Conservation (phyloP, 2,329 filamentous ascomycete species). For the Hymenoscyphus repandus region DNA sequence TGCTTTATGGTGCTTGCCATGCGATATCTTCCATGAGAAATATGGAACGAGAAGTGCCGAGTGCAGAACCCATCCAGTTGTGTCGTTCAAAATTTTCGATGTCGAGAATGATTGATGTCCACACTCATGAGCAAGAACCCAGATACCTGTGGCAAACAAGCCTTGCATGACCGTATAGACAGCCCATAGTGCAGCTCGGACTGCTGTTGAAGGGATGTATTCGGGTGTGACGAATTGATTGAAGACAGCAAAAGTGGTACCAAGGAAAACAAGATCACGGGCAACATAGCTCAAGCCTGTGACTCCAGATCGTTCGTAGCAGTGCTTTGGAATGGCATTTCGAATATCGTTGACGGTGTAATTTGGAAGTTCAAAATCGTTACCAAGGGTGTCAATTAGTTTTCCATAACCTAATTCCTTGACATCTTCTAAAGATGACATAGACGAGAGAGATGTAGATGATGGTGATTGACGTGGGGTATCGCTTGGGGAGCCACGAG, state of each 20-base stretch:
- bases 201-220: constrained; percentile 63
- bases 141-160: constrained; percentile 86
- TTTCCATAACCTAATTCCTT: constrained; percentile 48
- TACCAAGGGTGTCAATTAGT: constrained; percentile 88
- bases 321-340: constrained; percentile 96
- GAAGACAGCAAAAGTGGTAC: constrained; percentile 77
- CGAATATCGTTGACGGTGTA: constrained; percentile 97
- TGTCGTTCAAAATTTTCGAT: constrained; percentile 87
- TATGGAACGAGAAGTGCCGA: constrained; percentile 88
- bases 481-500: constrained; percentile 52
- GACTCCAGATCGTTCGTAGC: constrained; percentile 79
- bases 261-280: constrained; percentile 70
- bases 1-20: constrained; percentile 99
- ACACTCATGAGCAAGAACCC: constrained; percentile 97
- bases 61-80: constrained; percentile 87
- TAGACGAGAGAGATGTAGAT: constrained; percentile 85
- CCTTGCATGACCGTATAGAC: constrained; percentile 75
- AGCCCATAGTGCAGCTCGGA: constrained; percentile 59
- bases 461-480: constrained; percentile 64
- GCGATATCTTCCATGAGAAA: constrained; percentile 99
- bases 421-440: constrained; percentile 60
- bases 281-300: constrained; percentile 77
- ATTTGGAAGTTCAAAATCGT: constrained; percentile 87
- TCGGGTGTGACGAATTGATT: constrained; percentile 87
- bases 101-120: constrained; percentile 94